Conservation (phyloP, 2,329 filamentous ascomycete species). For the Alternaria gaisen region DNA sequence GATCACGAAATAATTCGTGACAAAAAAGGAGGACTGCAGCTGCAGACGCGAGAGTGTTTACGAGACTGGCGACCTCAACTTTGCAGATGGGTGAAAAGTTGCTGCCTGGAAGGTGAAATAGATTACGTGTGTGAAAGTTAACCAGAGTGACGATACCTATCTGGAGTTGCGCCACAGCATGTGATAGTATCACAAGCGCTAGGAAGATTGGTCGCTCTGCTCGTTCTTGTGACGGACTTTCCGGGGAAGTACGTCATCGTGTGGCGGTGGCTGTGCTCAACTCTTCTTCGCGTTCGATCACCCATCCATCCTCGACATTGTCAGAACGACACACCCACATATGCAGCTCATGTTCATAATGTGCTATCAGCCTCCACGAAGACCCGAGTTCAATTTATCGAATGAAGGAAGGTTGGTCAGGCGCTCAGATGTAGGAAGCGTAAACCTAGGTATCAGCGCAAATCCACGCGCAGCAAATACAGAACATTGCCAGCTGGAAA, state of each 20-base stretch:
- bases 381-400: background rate
- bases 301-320: background rate
- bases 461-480: background rate
- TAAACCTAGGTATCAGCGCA: background rate
- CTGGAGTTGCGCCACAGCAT: conserved; percentile 36
- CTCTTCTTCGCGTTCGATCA: background rate
- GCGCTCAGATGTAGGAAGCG: background rate
- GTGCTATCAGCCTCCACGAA: background rate
- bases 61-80: background rate
- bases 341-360: background rate
- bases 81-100: conserved; percentile 30
- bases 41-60: background rate
- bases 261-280: conserved; percentile 22
- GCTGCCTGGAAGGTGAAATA: conserved; percentile 39
- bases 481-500: background rate
- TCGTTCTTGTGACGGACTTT: conserved; percentile 13
- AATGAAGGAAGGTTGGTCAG: background rate
- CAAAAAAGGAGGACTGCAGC: background rate
- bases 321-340: background rate
- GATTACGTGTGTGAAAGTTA: conserved; percentile 26
- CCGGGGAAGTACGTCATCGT: conserved; percentile 17
- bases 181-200: conserved; percentile 26
- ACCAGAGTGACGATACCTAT: conserved; percentile 32
- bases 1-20: background rate
- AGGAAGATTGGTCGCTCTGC: background rate